These are phyloP conservation scores for Lasiodiplodia gonubiensis DNA, from an alignment of 2,329 filamentous ascomycete genomes.

Conservation along the genomic window DNA sequence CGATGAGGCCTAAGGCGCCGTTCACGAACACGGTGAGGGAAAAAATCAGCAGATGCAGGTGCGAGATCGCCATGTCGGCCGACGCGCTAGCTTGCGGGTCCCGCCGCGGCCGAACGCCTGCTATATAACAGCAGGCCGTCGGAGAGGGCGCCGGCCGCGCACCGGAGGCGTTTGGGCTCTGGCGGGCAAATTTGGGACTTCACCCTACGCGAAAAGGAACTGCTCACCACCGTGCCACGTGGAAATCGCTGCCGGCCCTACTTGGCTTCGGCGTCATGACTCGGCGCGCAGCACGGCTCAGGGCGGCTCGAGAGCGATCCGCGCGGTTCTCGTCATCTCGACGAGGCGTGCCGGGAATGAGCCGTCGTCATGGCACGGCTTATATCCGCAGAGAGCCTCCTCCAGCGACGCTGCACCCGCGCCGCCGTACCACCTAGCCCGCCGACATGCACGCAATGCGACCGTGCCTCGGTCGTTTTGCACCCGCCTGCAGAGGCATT, in stretches of 20 bases:
- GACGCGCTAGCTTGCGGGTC: slow-evolving; percentile 13
- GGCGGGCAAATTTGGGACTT: slow-evolving; percentile 4
- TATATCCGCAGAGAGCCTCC: slow-evolving; percentile 20
- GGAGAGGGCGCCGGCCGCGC: slow-evolving; percentile 15
- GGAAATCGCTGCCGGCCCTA: background rate
- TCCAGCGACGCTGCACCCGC: slow-evolving; percentile 6
- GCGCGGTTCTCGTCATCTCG: slow-evolving; percentile 16
- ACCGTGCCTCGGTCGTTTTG: slow-evolving; percentile 1
- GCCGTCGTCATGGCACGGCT: slow-evolving; percentile 1
- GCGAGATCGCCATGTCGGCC: slow-evolving; percentile 11
- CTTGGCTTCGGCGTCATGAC: slow-evolving; percentile 18
- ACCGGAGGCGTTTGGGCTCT: slow-evolving; percentile 9
- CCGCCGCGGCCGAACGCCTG: slow-evolving; percentile 1
- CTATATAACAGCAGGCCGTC: background rate
- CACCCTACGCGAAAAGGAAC: slow-evolving; percentile 10
- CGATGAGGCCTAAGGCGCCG: slow-evolving; percentile 16
- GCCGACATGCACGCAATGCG: slow-evolving; percentile 20
- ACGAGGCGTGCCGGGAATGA: slow-evolving; percentile 22
- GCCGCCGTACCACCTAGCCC: slow-evolving; percentile 16
- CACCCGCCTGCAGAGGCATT: background rate
- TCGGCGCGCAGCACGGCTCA: slow-evolving; percentile 20
- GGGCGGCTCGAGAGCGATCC: slow-evolving; percentile 20
- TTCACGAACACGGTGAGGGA: slow-evolving; percentile 22
- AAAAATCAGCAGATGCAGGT: slow-evolving; percentile 24
- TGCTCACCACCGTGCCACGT: slow-evolving; percentile 4